These are phyloP conservation scores for Paecilomyces niveus DNA, from an alignment of 2,329 filamentous ascomycete genomes.

Conservation along the genomic window DNA sequence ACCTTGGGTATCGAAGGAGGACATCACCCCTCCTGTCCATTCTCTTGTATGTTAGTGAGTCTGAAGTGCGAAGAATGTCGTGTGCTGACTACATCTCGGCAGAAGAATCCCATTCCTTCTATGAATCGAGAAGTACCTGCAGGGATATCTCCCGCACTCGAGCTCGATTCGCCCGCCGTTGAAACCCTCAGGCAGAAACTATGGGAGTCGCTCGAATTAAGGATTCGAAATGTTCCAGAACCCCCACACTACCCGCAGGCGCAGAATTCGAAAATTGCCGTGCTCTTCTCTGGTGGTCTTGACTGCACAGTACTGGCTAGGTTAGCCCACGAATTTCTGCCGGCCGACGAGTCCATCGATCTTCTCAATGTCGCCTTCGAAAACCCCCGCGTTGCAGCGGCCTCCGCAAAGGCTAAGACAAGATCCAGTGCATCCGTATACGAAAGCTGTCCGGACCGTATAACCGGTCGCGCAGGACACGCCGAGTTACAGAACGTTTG, in stretches of 20 bases:
- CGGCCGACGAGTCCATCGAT: conserved; percentile 63
- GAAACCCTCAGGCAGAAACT: conserved; percentile 49
- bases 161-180: conserved; percentile 45
- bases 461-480: conserved; percentile 75
- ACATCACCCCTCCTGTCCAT: background rate
- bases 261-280: conserved; percentile 49
- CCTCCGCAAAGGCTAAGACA: conserved; percentile 23
- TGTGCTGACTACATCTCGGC: background rate
- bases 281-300: conserved; percentile 89
- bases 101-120: conserved; percentile 37
- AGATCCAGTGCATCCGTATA: conserved; percentile 42
- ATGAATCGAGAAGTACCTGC: conserved; percentile 36
- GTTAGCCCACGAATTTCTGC: conserved; percentile 69
- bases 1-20: conserved; percentile 9
- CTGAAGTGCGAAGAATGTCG: background rate
- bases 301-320: conserved; percentile 87
- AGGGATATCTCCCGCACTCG: conserved; percentile 20
- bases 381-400: conserved; percentile 68
- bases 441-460: conserved; percentile 81
- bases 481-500: conserved; percentile 66
- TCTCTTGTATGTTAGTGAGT: conserved; percentile 22
- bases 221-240: conserved; percentile 59
- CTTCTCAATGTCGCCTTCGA: conserved; percentile 95
- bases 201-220: conserved; percentile 54
- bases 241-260: conserved; percentile 36